Base-by-base conservation (phyloP, 2,329 filamentous ascomycete species). In the Aureobasidium pullulans region DNA sequence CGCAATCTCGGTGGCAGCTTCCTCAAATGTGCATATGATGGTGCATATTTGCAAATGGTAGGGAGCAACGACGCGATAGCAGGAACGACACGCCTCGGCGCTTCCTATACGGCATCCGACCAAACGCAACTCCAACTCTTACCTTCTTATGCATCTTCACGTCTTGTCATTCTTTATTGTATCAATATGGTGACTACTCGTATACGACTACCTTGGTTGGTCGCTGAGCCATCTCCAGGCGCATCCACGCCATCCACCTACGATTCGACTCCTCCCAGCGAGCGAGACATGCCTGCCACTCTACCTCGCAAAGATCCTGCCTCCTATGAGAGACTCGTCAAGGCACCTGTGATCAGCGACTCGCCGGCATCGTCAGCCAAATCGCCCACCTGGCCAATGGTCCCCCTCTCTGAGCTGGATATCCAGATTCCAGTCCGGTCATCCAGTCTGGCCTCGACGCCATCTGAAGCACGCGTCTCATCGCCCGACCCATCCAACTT, bases 311-410 rank as follows among this genome's bases (percentile, higher is more conserved):
- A 65, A 34, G 64, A 64, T 61, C 60, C 64, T 6, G 57, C 62
- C 23, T 65, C 65, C 3, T 66, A 68, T 53, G 64, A 66, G n/a
- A 57, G 59, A 36, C 60, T 66, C 9, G 59, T 62, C 42, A 47
- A 28, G 31, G 19, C n/a, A 49, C 11, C 13, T 43, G n/a, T 60
- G 10, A 3, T 7, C 23, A 34, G 32, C 7, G 44, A 11, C 4
- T 13, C 44, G 8, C 15, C 29, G 19, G 5, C 43, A 29, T 13
- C 23, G 2, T 31, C 54, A 15, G 23, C 34, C 16, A 59, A 53
- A 39, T 40, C 57, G 11, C 57, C 57, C 15, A 59, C 47, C 5
- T 59, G 47, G 47, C 57, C 57, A 16, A 39, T 59, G 57, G 47
- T 59, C 1, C 57, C 57, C 6, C 16, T 59, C 9, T 50, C 46